Evolutionary conservation across 352 stramenopile species (phyloP), one percentile per base, ranked within the genome.

Genomic region (Pythium sukuiense): DNA sequence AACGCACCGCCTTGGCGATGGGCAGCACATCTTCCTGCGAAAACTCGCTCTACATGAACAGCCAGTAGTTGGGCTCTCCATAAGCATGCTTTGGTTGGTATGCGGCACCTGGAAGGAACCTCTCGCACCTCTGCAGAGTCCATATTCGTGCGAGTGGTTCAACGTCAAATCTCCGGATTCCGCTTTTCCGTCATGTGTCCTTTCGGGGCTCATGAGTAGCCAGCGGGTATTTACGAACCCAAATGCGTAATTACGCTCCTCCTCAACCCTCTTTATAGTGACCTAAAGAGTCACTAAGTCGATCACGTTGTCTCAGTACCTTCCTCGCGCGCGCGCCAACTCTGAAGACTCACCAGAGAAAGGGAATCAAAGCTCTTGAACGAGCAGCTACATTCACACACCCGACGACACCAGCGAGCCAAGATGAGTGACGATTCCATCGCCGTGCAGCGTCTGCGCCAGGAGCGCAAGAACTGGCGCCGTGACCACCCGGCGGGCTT

Each of bases 401-500:
- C n/a, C 12, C 43, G 30, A 29, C 43, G 20, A 50, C 43, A 50
- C 12, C 6, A 53, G 32, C 32, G 32, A 35, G 32, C 30, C 1
- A 46, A 30, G 29, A 93, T 93, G 84, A 91, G 80, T 63, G 84
- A 93, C 61, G 91, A 96, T 74, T 93, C 87, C 58, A 97, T 98
- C 57, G 91, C 92, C 24, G 79, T 92, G 71, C 86, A 90, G 67
- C 85, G 93, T n/a, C 83, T 98, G 59, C 80, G 85, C 48, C 87
- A 98, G 76, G 93, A 98, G 76, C 87, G 93, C 68, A 98, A 97
- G 86, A 94, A 96, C 69, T 98, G 93, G 96, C 84, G 94, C 53
- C 77, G 89, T 56, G 95, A 99, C 78, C 95, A 98, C 82, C 95
- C 95, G 24, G 95, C 89, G 66, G 97, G 97, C 18, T 99, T 99